These are phyloP conservation scores for Venturia aucupariae DNA, from an alignment of 2,329 filamentous ascomycete species.

Conservation along the genomic window DNA sequence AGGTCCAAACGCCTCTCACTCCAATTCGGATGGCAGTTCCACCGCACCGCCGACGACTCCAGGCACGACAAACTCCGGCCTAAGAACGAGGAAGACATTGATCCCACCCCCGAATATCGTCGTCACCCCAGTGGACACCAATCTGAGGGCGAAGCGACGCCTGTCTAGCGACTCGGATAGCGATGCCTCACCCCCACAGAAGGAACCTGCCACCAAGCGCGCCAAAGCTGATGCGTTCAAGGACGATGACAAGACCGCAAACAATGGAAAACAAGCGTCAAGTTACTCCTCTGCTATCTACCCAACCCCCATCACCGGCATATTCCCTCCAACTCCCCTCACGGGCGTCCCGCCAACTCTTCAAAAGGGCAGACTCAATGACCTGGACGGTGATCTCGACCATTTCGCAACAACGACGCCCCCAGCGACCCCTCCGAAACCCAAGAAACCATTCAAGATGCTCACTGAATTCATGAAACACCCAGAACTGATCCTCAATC, in stretches of 20 bases:
- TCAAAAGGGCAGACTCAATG: neutral
- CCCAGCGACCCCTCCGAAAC: neutral
- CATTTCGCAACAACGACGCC: neutral
- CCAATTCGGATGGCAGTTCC: neutral
- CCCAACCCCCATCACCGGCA: neutral
- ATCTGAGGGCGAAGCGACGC: neutral
- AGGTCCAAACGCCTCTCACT: neutral
- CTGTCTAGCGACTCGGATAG: neutral
- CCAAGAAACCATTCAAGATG: constrained; percentile 10
- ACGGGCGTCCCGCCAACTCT: neutral
- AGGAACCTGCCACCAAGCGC: neutral
- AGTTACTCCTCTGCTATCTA: neutral
- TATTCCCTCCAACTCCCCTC: neutral
- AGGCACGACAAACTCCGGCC: neutral
- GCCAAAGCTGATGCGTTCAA: neutral
- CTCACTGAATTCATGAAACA: constrained; percentile 22
- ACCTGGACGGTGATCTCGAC: neutral
- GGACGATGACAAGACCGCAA: neutral
- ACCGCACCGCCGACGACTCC: neutral
- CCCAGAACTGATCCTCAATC: constrained; percentile 28
- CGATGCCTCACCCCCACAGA: neutral
- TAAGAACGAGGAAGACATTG: neutral
- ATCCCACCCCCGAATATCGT: neutral
- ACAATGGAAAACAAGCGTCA: neutral
- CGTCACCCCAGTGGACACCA: neutral